Percentiles rank a stretch among this genome's conserved stretches.
phyloP scores from a whole-genome alignment of 2,329 filamentous ascomycete genomes.

The Penicillium hordei region DNA sequence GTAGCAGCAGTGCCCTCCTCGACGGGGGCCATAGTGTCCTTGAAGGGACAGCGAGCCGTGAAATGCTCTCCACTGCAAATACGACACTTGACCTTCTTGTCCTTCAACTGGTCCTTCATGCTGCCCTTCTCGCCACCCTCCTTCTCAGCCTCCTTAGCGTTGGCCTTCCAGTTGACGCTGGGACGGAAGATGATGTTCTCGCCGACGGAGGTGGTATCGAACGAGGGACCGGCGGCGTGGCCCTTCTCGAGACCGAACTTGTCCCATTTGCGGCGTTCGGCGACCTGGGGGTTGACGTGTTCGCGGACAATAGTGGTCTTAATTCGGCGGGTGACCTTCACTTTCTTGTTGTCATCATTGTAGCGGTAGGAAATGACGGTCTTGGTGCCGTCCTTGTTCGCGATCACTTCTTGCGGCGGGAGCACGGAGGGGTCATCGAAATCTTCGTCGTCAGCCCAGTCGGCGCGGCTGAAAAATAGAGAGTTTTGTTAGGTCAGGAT shows the following conservation, averaged over 20 bases:
- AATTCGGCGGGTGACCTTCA: constrained; percentile 96
- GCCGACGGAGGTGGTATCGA: constrained; percentile 87
- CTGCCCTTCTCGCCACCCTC: constrained; percentile 57
- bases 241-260: constrained; percentile 93
- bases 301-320: constrained; percentile 88
- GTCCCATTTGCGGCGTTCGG: constrained; percentile 85
- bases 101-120: constrained; percentile 73
- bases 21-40: constrained; percentile 91
- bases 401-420: constrained; percentile 81
- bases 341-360: constrained; percentile 91
- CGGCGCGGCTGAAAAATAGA: constrained; percentile 54
- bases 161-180: constrained; percentile 88
- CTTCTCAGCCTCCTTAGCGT: constrained; percentile 69
- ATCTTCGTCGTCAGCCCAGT: constrained; percentile 92
- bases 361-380: constrained; percentile 86
- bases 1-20: constrained; percentile 44
- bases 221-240: constrained; percentile 76
- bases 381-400: constrained; percentile 98
- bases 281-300: constrained; percentile 93
- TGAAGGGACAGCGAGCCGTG: constrained; percentile 98
- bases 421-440: constrained; percentile 84
- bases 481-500: constrained; percentile 19
- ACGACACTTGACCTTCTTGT: constrained; percentile 99
- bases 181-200: constrained; percentile 99
- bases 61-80: constrained; percentile 99